Base-by-base conservation (phyloP, 805 yeast species). In the Wickerhamiella nectarea region DNA sequence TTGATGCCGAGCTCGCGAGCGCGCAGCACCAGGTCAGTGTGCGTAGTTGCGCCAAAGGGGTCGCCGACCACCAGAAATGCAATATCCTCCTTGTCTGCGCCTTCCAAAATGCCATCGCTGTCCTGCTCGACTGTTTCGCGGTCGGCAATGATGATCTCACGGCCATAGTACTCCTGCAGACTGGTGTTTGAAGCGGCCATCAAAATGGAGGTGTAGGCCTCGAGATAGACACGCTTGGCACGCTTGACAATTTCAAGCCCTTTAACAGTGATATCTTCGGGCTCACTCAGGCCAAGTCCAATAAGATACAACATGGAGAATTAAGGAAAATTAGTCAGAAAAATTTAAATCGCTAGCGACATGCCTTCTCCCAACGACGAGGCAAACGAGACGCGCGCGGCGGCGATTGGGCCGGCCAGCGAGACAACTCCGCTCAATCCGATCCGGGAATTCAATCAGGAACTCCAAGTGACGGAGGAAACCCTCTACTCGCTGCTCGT, bases 1-100 rank as follows among this genome's bases (percentile, higher is more conserved):
- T 71, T 66, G 57, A 91, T 84, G 2, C 75, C 75, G 48, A 78
- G 69, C 61, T 82, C 95, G 53, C 94, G 74, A 36, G 98, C 97
- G 56, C 98, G 71, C 48, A 89, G 72, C 34, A 87, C 84, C 50
- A 89, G 70, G 65, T 91, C 98, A 0, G 96, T 85, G 64, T 89
- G 98, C 0, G 98, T 89, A 4, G 98, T 89, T 25, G 98, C 98
- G 26, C 98, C 98, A 58, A 85, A 89, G 26, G 89, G 94, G 61
- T 89, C 98, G 28, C 98, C 98, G 21, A 89, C 98, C 17, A 91
- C 98, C 50, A 91, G 69, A 53, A 89, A 86, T 0, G 96, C 97
- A 59, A 89, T 72, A 58, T 91, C 95, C 44, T 80, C 89, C 18
- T 63, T 68, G 25, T 80, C 74, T 1, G 93, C 95, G 48, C 75